phyloP scores from a whole-genome alignment of 495 filamentous ascomycete species.

The Penicillium psychrofluorescens region DNA sequence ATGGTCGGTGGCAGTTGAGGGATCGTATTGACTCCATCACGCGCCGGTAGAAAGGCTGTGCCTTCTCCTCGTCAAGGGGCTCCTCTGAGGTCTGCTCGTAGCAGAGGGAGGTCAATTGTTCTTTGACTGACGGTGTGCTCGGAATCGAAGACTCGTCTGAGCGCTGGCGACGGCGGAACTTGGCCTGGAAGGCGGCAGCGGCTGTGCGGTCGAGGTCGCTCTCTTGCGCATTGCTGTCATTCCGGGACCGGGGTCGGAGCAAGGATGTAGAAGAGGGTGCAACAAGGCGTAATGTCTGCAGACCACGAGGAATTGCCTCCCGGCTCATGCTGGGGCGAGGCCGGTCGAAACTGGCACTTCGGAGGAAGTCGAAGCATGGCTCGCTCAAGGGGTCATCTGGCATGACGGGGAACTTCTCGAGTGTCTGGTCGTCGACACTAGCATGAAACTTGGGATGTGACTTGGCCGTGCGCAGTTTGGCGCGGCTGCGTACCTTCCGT shows the following conservation, averaged over 20 bases:
- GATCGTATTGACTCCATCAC: conserved; percentile 29
- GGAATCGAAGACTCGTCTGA: conserved; percentile 18
- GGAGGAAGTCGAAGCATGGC: conserved; percentile 4
- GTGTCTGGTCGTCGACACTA: conserved; percentile 11
- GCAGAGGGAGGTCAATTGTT: conserved; percentile 28
- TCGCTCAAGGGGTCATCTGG: conserved; percentile 16
- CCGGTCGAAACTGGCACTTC: conserved; percentile 14
- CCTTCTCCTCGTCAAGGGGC: conserved; percentile 6
- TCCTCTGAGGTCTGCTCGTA: conserved; percentile 28
- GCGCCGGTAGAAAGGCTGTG: conserved; percentile 23
- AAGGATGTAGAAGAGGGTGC: conserved; percentile 35
- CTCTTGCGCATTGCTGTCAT: conserved; percentile 19
- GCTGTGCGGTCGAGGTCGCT: conserved; percentile 31
- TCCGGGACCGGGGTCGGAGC: conserved; percentile 19
- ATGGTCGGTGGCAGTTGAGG: conserved; percentile 22
- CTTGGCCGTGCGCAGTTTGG: conserved; percentile 38
- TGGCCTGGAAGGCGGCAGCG: conserved; percentile 34
- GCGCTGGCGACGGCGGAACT: conserved; percentile 29
- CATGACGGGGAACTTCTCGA: conserved; percentile 30
- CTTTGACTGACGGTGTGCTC: conserved; percentile 1
- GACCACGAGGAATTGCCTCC: conserved; percentile 14
- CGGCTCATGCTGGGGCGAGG: conserved; percentile 14
- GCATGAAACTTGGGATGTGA: conserved; percentile 31
- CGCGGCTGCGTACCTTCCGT: conserved; percentile 41
- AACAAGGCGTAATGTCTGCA: conserved; percentile 32